phyloP scores from a whole-genome alignment of 768 basidiomycete genomes.

The Lepiota venenata region DNA sequence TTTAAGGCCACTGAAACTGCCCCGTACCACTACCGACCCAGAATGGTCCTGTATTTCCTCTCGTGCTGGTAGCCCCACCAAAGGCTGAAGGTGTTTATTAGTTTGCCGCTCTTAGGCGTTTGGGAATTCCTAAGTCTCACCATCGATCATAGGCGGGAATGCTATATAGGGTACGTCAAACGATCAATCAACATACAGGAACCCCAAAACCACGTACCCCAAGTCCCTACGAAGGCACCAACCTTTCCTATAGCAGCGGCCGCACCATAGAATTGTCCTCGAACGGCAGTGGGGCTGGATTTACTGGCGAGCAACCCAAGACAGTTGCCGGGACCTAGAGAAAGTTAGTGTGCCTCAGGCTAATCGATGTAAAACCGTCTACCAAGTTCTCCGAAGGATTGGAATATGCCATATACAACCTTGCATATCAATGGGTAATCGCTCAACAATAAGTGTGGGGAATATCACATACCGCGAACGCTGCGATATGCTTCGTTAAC shows the following conservation, averaged over 20 bases:
- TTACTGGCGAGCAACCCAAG: constrained; percentile 86
- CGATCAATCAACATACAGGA: neutral
- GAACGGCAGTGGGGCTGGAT: constrained; percentile 78
- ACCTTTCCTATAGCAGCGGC: constrained; percentile 87
- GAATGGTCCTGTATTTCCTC: constrained; percentile 82
- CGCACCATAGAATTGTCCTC: constrained; percentile 82
- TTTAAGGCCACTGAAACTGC: neutral
- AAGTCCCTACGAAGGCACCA: constrained; percentile 82
- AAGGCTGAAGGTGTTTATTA: constrained; percentile 43
- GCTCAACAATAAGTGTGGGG: neutral
- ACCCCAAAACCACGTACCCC: constrained; percentile 44
- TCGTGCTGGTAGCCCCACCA: constrained; percentile 45
- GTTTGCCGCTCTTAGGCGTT: neutral
- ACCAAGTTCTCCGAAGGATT: constrained; percentile 87
- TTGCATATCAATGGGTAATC: constrained; percentile 17
- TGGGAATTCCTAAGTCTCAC: constrained; percentile 26
- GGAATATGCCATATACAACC: constrained; percentile 89
- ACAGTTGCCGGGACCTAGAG: constrained; percentile 75
- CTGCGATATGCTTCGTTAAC: constrained; percentile 65
- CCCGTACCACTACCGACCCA: constrained; percentile 71
- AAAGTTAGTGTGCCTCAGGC: neutral
- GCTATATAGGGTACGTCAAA: no score
- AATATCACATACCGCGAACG: constrained; percentile 55
- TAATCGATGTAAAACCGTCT: constrained; percentile 13
- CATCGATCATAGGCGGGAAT: constrained; percentile 64